A percentile compares a stretch with the other conserved stretches of the same genome.
Conservation (phyloP, 139 green algal species). For the Coelastrella sp. region DNA sequence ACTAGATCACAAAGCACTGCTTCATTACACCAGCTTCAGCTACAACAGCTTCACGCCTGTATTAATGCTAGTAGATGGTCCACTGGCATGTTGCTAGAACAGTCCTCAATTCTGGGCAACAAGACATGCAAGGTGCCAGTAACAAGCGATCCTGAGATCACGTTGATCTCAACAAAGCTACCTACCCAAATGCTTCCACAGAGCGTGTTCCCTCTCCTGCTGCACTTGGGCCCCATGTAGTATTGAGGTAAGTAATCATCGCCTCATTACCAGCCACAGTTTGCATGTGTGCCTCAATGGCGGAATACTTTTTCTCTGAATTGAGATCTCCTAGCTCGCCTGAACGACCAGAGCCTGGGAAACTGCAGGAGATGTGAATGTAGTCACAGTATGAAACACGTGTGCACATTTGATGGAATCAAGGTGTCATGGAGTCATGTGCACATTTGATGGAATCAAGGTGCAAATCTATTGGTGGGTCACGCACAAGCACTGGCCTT, state of each 20-base stretch:
- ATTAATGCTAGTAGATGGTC: too few relatives aligned
- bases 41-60: too few relatives aligned
- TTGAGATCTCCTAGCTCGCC: slow-evolving; percentile 1
- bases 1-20: too few relatives aligned
- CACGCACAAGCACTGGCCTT: background rate
- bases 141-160: too few relatives aligned
- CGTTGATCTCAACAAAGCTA: too few relatives aligned
- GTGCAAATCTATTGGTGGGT: too few relatives aligned
- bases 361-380: background rate
- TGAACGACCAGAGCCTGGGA: background rate
- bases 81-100: too few relatives aligned
- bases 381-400: background rate
- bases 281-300: background rate
- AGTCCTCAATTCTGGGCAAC: too few relatives aligned
- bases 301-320: background rate
- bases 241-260: background rate
- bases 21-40: too few relatives aligned
- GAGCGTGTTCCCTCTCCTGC: background rate
- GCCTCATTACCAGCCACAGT: slow-evolving; percentile 21
- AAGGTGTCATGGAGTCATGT: too few relatives aligned
- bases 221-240: background rate
- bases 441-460: too few relatives aligned
- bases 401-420: background rate
- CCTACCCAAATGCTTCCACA: background rate
- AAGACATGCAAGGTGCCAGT: too few relatives aligned